Evolutionary conservation across 768 basidiomycete genomes (phyloP).

Genomic region (Daedaleopsis sinensis): DNA sequence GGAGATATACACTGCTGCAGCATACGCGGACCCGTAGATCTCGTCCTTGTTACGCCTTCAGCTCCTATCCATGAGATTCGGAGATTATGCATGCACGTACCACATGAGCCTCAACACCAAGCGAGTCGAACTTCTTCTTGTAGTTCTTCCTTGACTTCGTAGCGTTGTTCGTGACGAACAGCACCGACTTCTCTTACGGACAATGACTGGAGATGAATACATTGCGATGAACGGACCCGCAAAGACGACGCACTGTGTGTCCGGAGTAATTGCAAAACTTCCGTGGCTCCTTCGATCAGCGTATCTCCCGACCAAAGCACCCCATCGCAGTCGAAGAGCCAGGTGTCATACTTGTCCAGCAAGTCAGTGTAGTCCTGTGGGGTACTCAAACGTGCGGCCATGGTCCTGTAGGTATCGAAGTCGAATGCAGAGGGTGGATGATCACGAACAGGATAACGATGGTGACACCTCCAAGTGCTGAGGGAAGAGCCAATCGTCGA

Average conservation of each 20-base stretch:
- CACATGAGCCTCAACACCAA: slow-evolving; percentile 82
- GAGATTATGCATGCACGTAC: slow-evolving; percentile 55
- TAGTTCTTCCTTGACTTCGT: slow-evolving; percentile 88
- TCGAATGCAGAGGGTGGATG: background rate
- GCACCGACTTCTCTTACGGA: slow-evolving; percentile 69
- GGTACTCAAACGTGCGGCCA: slow-evolving; percentile 27
- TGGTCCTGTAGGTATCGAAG: background rate
- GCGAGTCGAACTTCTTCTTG: slow-evolving; percentile 88
- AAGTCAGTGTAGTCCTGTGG: slow-evolving; percentile 39
- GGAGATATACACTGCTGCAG: slow-evolving; percentile 82
- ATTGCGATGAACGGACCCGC: too few species aligned
- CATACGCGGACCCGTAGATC: slow-evolving; percentile 94
- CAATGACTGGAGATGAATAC: too few species aligned
- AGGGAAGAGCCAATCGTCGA: background rate
- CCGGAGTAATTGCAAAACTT: slow-evolving; percentile 76
- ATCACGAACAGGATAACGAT: background rate
- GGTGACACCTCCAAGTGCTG: background rate
- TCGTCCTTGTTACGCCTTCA: slow-evolving; percentile 66
- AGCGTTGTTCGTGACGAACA: slow-evolving; percentile 98
- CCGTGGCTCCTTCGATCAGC: slow-evolving; percentile 74
- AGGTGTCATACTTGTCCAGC: slow-evolving; percentile 79
- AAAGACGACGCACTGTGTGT: slow-evolving; percentile 56
- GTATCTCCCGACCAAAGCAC: slow-evolving; percentile 90
- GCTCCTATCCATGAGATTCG: background rate
- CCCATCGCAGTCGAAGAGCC: slow-evolving; percentile 96